A percentile compares a stretch with the other conserved stretches of the same genome.
Evolutionary conservation across 177 flowering plant genomes (phyloP).

Genomic region (Vitis hybrid): DNA sequence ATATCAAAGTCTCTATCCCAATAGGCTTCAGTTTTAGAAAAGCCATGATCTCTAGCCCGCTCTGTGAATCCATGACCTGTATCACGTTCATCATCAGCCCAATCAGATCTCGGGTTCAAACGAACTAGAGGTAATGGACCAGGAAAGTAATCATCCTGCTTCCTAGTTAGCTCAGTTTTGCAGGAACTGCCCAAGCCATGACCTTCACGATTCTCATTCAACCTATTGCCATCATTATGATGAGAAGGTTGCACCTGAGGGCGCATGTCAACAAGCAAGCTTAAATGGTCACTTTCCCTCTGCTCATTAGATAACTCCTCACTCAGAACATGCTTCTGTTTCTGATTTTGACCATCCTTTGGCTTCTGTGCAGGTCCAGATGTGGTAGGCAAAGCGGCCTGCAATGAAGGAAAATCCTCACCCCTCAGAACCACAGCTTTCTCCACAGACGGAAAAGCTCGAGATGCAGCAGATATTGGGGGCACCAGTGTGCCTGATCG

Average conservation of each 20-base stretch:
- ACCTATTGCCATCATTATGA: slow-evolving; percentile 24
- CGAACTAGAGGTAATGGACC: slow-evolving; percentile 73
- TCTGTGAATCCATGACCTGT: slow-evolving; percentile 59
- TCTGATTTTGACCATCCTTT: slow-evolving; percentile 50
- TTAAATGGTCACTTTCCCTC: slow-evolving; percentile 25
- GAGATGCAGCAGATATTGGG: slow-evolving; percentile 23
- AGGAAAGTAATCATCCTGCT: slow-evolving; percentile 56
- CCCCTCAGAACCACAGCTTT: slow-evolving; percentile 77
- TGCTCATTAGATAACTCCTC: slow-evolving; percentile 41
- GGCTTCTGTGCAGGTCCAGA: slow-evolving; percentile 56
- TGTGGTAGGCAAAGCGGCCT: slow-evolving; percentile 52
- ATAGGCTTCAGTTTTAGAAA: slow-evolving; percentile 44
- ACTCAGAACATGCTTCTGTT: slow-evolving; percentile 44
- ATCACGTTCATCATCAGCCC: slow-evolving; percentile 99
- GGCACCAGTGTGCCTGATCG: slow-evolving; percentile 28
- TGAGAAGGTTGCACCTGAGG: slow-evolving; percentile 41
- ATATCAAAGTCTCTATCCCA: slow-evolving; percentile 76
- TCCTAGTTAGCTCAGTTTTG: slow-evolving; percentile 26
- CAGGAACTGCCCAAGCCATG: slow-evolving; percentile 21
- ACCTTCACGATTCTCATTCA: slow-evolving; percentile 29
- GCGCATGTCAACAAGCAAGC: slow-evolving; percentile 35
- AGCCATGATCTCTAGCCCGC: slow-evolving; percentile 54
- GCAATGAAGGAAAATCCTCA: slow-evolving; percentile 91
- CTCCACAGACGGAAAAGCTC: slow-evolving; percentile 22
- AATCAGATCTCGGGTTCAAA: slow-evolving; percentile 78